phyloP scores from a whole-genome alignment of 306 rosid species.

The Vigna hirtella region DNA sequence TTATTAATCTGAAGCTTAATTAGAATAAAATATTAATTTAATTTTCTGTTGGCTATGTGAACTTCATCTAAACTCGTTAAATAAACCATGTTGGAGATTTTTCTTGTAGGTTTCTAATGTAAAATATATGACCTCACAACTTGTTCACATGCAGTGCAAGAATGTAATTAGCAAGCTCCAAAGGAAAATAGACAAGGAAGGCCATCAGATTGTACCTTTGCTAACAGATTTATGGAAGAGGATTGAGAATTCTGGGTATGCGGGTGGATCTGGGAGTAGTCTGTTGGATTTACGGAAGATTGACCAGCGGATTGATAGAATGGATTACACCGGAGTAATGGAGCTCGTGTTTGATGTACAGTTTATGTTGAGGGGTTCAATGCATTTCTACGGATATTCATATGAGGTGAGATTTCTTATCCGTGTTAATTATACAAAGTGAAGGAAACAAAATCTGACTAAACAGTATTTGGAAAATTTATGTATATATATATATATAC shows the following conservation, averaged over 20 bases:
- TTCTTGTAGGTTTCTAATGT: conserved; percentile 26
- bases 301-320: conserved; percentile 83
- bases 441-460: conserved; percentile 11
- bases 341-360: conserved; percentile 93
- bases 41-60: conserved; percentile 2
- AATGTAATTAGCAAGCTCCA: conserved; percentile 90
- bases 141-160: conserved; percentile 74
- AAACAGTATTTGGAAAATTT: conserved; percentile 1
- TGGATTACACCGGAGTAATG: conserved; percentile 84
- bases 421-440: conserved; percentile 9
- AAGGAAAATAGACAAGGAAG: conserved; percentile 88
- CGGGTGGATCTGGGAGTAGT: conserved; percentile 67
- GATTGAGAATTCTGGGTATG: conserved; percentile 68
- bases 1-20: conserved; percentile 17
- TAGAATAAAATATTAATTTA: conserved; percentile 12
- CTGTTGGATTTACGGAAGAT: conserved; percentile 81
- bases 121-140: conserved; percentile 41
- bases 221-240: conserved; percentile 92
- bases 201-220: conserved; percentile 87
- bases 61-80: conserved; percentile 19
- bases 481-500: not conserved
- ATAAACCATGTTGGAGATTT: conserved; percentile 16
- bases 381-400: conserved; percentile 80
- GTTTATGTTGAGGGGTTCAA: conserved; percentile 83
- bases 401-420: conserved; percentile 72